phyloP scores from a whole-genome alignment of 176 grass and related monocot genomes.

The Ananas comosus region DNA sequence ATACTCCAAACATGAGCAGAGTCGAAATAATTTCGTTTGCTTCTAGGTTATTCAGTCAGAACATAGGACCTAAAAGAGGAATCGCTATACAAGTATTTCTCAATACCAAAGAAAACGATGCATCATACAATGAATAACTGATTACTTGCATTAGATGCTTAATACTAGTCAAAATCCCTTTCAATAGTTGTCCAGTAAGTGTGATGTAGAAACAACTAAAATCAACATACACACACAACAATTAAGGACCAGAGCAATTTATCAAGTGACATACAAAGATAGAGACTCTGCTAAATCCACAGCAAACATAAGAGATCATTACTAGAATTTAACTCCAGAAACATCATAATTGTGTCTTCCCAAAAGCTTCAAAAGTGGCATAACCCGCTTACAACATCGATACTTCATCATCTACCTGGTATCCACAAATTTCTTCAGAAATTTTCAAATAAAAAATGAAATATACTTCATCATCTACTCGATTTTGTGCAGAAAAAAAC shows the following conservation, averaged over 20 bases:
- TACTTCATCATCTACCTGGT: background rate
- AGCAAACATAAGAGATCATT: background rate
- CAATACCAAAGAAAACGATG: too few relatives aligned
- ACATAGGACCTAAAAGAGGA: too few relatives aligned
- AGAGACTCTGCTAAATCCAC: background rate
- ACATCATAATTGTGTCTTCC: background rate
- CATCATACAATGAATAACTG: too few relatives aligned
- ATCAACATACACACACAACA: background rate
- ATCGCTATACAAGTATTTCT: too few relatives aligned
- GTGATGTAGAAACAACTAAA: background rate
- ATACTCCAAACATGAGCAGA: too few relatives aligned
- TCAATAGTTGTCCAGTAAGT: too few relatives aligned
- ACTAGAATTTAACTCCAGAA: slow-evolving; percentile 4
- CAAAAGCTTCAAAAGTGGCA: background rate
- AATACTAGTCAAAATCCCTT: too few relatives aligned
- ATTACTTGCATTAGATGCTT: too few relatives aligned
- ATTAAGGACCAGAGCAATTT: background rate
- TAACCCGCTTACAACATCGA: background rate
- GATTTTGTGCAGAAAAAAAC: too few relatives aligned
- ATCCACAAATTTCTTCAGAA: background rate
- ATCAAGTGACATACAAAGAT: background rate
- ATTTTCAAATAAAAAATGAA: background rate
- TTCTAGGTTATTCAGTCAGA: too few relatives aligned
- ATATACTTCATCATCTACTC: too few relatives aligned
- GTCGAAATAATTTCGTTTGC: too few relatives aligned